A percentile compares a stretch with the other conserved stretches of the same genome.
These are phyloP conservation scores for Boletus vinaceobasis DNA, from an alignment of 768 basidiomycete species.

Conservation along the genomic window DNA sequence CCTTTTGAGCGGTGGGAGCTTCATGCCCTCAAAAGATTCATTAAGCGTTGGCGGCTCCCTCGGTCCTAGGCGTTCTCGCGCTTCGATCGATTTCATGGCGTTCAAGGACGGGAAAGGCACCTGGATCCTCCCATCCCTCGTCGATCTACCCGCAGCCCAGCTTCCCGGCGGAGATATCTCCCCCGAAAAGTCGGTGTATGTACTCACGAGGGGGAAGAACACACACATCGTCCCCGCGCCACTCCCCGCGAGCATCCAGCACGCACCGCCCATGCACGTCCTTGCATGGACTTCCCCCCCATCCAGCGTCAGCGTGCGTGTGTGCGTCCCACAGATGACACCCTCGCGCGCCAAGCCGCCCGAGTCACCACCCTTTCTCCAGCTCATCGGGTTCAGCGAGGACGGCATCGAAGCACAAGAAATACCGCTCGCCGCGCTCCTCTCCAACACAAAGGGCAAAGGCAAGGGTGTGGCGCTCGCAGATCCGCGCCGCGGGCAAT, in stretches of 20 bases:
- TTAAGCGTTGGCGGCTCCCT: slow-evolving; percentile 23
- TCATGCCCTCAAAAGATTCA: slow-evolving; percentile 22
- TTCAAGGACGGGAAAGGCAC: slow-evolving; percentile 32
- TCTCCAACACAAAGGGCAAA: slow-evolving; percentile 33
- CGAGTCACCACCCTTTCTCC: slow-evolving; percentile 46
- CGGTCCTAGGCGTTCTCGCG: slow-evolving; percentile 35
- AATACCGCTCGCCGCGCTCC: slow-evolving; percentile 49
- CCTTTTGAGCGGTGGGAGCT: slow-evolving; percentile 17
- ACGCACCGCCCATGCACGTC: slow-evolving; percentile 49
- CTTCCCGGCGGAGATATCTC: slow-evolving; percentile 16
- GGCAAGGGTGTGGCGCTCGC: slow-evolving; percentile 34
- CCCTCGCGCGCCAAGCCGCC: background rate
- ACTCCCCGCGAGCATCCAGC: slow-evolving; percentile 49
- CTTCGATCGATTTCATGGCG: slow-evolving; percentile 43
- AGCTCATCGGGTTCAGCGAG: slow-evolving; percentile 66
- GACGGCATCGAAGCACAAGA: slow-evolving; percentile 77
- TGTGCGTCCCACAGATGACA: slow-evolving; percentile 36
- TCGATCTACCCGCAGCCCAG: slow-evolving; percentile 23
- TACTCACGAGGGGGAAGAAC: slow-evolving; percentile 66
- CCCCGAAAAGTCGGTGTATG: slow-evolving; percentile 44
- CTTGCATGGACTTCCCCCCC: slow-evolving; percentile 61
- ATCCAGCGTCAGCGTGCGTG: slow-evolving; percentile 49
- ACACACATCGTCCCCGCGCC: slow-evolving; percentile 70
- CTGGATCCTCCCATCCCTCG: slow-evolving; percentile 27
- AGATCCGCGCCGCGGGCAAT: slow-evolving; percentile 52